Evolutionary conservation across 257 asterid species (phyloP).

Genomic region (Solanum appendiculatum): DNA sequence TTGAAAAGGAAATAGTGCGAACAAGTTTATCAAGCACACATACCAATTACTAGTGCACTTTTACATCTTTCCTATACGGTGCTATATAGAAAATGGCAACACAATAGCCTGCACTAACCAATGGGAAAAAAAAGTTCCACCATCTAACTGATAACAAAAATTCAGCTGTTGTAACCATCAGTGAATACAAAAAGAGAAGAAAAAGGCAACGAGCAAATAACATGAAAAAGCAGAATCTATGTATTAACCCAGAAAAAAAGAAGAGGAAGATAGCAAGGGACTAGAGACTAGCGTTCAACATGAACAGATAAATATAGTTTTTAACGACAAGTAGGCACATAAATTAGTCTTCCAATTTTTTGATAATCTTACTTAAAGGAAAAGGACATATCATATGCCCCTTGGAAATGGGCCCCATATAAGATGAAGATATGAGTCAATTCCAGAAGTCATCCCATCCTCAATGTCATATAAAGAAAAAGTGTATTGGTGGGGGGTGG

Average conservation of each 20-base stretch:
- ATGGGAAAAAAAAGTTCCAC: not conserved
- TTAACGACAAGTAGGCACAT: not conserved
- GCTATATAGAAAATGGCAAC: not conserved
- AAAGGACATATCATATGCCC: not conserved
- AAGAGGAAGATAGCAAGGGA: not conserved
- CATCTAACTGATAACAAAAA: not conserved
- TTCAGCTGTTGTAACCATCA: not conserved
- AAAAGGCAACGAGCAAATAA: not conserved
- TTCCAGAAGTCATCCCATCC: not conserved
- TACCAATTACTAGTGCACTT: not conserved
- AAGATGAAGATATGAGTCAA: not conserved
- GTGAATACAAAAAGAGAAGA: not conserved
- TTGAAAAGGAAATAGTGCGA: not conserved
- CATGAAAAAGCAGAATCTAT: not conserved
- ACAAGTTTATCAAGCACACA: not conserved
- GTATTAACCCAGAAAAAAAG: not conserved
- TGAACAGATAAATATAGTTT: not conserved
- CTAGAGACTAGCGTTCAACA: not conserved
- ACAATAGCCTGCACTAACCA: not conserved
- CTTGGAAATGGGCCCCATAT: not conserved
- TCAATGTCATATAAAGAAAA: not conserved
- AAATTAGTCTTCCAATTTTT: not conserved
- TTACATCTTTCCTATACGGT: not conserved
- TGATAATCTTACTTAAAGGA: not conserved
- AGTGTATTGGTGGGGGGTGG: not conserved